A percentile compares a stretch with the other conserved stretches of the same genome.
These are phyloP conservation scores for Wickerhamomyces xylosicus DNA, from an alignment of 805 yeast genomes.

Conservation along the genomic window DNA sequence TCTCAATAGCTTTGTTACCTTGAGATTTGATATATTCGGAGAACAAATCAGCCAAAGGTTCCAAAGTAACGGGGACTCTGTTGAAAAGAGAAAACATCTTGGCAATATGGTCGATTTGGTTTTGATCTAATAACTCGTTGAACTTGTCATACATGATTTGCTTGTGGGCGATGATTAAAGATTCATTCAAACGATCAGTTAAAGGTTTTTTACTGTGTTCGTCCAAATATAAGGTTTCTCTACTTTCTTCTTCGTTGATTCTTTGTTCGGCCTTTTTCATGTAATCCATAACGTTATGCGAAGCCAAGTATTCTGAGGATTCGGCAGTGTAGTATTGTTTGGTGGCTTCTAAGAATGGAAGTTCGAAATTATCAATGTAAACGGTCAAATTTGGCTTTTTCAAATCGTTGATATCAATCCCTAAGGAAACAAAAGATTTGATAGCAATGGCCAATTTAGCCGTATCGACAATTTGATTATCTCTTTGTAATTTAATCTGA, in stretches of 20 bases:
- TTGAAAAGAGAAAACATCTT: conserved; percentile 68
- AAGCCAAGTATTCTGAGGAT: conserved; percentile 51
- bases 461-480: conserved; percentile 64
- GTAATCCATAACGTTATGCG: conserved; percentile 83
- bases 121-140: conserved; percentile 60
- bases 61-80: conserved; percentile 72
- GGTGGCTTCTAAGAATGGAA: conserved; percentile 62
- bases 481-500: conserved; percentile 69
- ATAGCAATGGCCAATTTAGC: conserved; percentile 62
- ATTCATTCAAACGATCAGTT: conserved; percentile 64
- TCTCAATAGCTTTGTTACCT: conserved; percentile 52
- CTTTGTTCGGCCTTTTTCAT: conserved; percentile 78
- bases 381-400: conserved; percentile 77
- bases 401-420: conserved; percentile 84
- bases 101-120: conserved; percentile 60
- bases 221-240: conserved; percentile 73
- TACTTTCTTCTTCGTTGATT: conserved; percentile 70
- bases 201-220: conserved; percentile 74
- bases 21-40: conserved; percentile 61
- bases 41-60: conserved; percentile 64
- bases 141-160: conserved; percentile 70
- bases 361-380: conserved; percentile 73
- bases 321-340: conserved; percentile 59
- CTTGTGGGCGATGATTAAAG: conserved; percentile 72
- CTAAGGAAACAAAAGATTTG: conserved; percentile 78